Conservation (phyloP, 2,329 filamentous ascomycete genomes). For the Colletotrichum orchidophilum region DNA sequence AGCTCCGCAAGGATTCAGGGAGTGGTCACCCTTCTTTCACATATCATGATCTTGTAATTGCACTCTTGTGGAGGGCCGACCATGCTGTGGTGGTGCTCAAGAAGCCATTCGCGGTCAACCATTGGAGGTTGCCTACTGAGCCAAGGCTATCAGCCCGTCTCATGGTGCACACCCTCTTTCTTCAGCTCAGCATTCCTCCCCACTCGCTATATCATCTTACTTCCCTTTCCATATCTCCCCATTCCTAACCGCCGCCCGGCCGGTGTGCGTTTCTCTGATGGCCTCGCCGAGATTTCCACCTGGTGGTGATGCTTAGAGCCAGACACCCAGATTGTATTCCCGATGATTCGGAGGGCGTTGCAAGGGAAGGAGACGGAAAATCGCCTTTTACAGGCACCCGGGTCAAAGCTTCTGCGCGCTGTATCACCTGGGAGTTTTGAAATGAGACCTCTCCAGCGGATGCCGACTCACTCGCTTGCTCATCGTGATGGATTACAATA, state of each 20-base stretch:
- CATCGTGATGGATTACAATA: not conserved
- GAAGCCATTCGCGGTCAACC: not conserved
- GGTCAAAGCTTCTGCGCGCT: not conserved
- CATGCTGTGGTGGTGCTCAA: not conserved
- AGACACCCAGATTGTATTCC: not conserved
- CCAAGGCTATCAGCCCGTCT: slow-evolving; percentile 12
- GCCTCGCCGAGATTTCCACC: not conserved
- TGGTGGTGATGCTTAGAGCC: not conserved
- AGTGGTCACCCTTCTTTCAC: not conserved
- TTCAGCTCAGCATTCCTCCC: not conserved
- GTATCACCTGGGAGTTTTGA: not conserved
- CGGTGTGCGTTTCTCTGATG: not conserved
- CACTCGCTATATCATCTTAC: not conserved
- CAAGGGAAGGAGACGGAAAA: not conserved
- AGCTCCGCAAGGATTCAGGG: slow-evolving; percentile 1
- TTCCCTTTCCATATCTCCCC: slow-evolving; percentile 3
- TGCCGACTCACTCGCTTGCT: not conserved
- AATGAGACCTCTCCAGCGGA: slow-evolving; percentile 15
- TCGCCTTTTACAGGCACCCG: not conserved
- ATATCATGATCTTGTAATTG: not conserved
- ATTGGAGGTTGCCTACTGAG: not conserved
- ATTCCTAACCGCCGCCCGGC: not conserved
- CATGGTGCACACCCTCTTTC: slow-evolving; percentile 18
- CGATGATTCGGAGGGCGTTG: not conserved
- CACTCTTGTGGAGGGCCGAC: not conserved